These are phyloP conservation scores for Trichosporon sp. DNA, from an alignment of 1,284 basidiomycete genomes.

Conservation along the genomic window DNA sequence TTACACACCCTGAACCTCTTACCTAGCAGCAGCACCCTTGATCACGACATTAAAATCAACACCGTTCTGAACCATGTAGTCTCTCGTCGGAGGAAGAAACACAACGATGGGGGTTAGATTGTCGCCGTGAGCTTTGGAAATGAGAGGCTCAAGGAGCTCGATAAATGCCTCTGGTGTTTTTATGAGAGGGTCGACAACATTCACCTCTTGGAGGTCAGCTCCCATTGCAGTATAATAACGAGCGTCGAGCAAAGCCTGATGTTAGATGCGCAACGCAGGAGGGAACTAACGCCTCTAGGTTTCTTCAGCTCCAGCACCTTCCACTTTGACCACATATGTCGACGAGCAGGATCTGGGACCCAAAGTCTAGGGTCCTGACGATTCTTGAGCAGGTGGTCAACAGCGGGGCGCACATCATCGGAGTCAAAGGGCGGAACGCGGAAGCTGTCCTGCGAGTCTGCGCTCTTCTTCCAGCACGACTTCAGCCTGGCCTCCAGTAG, in stretches of 20 bases:
- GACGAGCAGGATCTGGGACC: conserved; percentile 26
- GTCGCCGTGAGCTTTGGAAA: conserved; percentile 15
- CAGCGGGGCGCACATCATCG: conserved; percentile 23
- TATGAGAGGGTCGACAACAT: conserved; percentile 23
- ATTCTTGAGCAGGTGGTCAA: conserved; percentile 19
- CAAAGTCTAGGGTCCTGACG: conserved; percentile 16
- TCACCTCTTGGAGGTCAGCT: conserved; percentile 34
- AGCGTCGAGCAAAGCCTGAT: conserved; percentile 23
- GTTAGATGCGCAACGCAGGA: neutral
- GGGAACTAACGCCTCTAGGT: conserved; percentile 7
- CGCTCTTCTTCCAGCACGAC: conserved; percentile 38
- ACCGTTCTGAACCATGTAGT: conserved; percentile 19
- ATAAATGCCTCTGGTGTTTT: conserved; percentile 23
- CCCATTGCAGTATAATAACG: conserved; percentile 37
- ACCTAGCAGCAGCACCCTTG: conserved; percentile 23
- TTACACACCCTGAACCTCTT: neutral
- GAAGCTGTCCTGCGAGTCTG: conserved; percentile 40
- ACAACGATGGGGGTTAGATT: conserved; percentile 23
- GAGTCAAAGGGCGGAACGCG: conserved; percentile 25
- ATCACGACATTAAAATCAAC: conserved; percentile 24
- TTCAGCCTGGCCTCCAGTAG: conserved; percentile 21
- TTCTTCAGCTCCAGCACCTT: conserved; percentile 29
- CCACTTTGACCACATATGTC: conserved; percentile 32
- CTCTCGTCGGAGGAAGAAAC: conserved; percentile 24
- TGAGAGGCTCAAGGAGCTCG: conserved; percentile 19